Evolutionary conservation across 1,284 basidiomycete species (phyloP), one percentile per base, ranked within the genome.

Genomic region (Microbotryum lychnidis-dioicae): DNA sequence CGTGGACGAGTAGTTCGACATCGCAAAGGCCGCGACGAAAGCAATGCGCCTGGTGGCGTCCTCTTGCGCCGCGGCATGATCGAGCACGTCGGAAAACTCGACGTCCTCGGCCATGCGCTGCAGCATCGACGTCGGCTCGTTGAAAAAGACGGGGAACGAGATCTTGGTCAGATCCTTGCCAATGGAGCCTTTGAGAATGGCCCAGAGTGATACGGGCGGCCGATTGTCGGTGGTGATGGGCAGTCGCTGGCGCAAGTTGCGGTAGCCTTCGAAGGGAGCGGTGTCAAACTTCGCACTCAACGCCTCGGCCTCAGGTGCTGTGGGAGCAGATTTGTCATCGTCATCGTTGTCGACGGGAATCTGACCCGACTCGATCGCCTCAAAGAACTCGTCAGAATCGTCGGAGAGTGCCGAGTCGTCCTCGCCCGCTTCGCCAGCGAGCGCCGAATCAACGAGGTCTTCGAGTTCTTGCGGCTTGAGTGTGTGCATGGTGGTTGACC

Each of bases 161-260:
- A 97, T 97, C 81, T 84, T 94, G 49, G 93, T 97, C 71, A 97
- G 78, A 75, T 97, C 93, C 79, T 97, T 97, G 67, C 94, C 94
- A 63, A 98, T 96, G 67, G 87, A 90, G 67, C 89, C 86, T 79
- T 97, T 98, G 78, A 98, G 78, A 62, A 97, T 93, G 42, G 86
- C 85, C 94, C 94, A 98, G 52, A 98, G 79, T 73, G 89, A 92
- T 66, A 92, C 91, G 48, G 86, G 86, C 12, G 93, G 94, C 46
- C 92, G 78, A 66, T 94, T 84, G 71, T 94, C 91, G 57, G 78
- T 83, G 47, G 80, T 80, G 58, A 97, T 83, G 1, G 84, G 81
- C 46, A 97, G 77, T 46, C 75, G 74, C 23, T 78, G 76, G n/a
- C 93, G 80, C 20, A 92, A 77, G 47, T 83, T 75, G 61, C 77